phyloP scores from a whole-genome alignment of 164 flowering plant genomes.

The Santalum album region DNA sequence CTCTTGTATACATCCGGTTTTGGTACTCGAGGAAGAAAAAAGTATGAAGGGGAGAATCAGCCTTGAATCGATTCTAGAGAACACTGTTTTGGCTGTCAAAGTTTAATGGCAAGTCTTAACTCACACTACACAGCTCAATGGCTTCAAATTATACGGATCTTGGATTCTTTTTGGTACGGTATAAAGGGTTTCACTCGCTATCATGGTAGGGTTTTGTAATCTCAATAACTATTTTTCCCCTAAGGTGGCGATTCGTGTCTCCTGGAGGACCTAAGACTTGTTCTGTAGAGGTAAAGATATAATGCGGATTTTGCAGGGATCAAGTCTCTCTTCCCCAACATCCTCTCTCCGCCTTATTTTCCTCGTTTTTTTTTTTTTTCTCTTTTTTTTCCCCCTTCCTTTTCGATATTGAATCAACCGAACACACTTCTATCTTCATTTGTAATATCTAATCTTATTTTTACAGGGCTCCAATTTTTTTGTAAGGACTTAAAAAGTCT shows the following conservation, averaged over 20 bases:
- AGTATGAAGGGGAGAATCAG: neutral
- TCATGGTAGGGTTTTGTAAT: slow-evolving; percentile 2
- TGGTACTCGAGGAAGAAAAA: neutral
- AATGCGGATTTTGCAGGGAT: slow-evolving; percentile 6
- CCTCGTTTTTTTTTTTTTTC: too few relatives aligned
- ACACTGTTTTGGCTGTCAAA: slow-evolving; percentile 4
- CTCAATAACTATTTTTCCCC: slow-evolving; percentile 1
- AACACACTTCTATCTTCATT: too few relatives aligned
- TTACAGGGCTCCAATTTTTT: too few relatives aligned
- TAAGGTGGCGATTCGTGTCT: neutral
- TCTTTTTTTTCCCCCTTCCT: too few relatives aligned
- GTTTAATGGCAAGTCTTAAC: neutral
- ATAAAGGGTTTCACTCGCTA: slow-evolving; percentile 2
- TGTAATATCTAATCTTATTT: too few relatives aligned
- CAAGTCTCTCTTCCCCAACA: neutral
- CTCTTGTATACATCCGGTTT: neutral
- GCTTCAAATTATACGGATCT: neutral
- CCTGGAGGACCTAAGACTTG: neutral
- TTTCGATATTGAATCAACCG: too few relatives aligned
- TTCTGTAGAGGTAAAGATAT: neutral
- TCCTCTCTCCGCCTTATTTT: neutral
- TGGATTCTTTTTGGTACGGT: slow-evolving; percentile 7
- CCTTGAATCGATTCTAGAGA: neutral
- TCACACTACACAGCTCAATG: slow-evolving; percentile 4
- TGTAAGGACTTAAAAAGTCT: too few relatives aligned